These are phyloP conservation scores for Zygosaccharomyces sapae DNA, from an alignment of 1,139 yeast species.

Conservation along the genomic window DNA sequence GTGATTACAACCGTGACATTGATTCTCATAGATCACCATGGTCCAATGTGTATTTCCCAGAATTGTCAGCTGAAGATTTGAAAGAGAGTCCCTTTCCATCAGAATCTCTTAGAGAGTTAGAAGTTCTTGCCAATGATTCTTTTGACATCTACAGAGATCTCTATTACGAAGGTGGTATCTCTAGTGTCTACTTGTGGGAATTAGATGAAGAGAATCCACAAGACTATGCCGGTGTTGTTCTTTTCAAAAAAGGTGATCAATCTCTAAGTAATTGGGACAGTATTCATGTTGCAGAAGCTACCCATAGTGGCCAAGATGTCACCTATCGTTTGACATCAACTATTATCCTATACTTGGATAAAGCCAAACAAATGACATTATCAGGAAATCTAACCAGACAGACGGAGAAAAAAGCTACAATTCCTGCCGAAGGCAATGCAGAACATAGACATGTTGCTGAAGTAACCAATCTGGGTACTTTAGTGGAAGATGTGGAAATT, in stretches of 20 bases:
- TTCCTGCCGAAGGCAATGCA: slow-evolving; percentile 39
- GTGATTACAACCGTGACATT: slow-evolving; percentile 94
- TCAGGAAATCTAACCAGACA: slow-evolving; percentile 87
- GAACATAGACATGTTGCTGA: slow-evolving; percentile 45
- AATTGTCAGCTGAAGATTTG: slow-evolving; percentile 49
- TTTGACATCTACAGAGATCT: slow-evolving; percentile 90
- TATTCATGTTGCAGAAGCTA: slow-evolving; percentile 85
- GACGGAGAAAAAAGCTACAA: slow-evolving; percentile 47
- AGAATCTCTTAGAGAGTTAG: slow-evolving; percentile 62
- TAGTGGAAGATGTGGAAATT: slow-evolving; percentile 85
- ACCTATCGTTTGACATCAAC: slow-evolving; percentile 81
- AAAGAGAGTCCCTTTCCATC: slow-evolving; percentile 72
- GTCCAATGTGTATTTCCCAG: slow-evolving; percentile 75
- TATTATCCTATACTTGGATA: slow-evolving; percentile 66
- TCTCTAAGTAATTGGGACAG: slow-evolving; percentile 78
- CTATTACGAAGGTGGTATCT: slow-evolving; percentile 89
- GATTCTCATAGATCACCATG: slow-evolving; percentile 92
- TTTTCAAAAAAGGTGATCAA: slow-evolving; percentile 62
- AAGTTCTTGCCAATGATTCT: slow-evolving; percentile 79
- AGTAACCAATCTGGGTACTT: slow-evolving; percentile 75
- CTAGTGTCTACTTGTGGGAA: slow-evolving; percentile 91
- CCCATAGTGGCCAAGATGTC: slow-evolving; percentile 42
- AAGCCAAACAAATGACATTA: slow-evolving; percentile 46
- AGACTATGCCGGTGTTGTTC: slow-evolving; percentile 84
- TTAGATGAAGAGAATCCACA: slow-evolving; percentile 44